Percentiles rank a stretch among this genome's conserved stretches.
phyloP scores from a whole-genome alignment of 2,329 filamentous ascomycete species.

The Xylariaceae sp. region DNA sequence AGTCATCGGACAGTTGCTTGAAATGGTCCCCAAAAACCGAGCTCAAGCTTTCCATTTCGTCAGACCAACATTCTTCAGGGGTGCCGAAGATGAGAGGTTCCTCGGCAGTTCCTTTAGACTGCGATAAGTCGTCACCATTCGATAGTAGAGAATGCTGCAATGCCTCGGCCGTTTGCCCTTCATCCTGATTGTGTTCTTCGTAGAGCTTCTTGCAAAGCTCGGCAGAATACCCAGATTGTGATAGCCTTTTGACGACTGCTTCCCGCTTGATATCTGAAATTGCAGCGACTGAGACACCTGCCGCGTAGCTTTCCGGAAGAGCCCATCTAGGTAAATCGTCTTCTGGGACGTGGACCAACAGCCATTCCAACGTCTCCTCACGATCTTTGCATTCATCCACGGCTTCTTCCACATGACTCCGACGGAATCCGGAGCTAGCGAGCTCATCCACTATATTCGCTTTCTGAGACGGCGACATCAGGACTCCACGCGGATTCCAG shows the following conservation, averaged over 20 bases:
- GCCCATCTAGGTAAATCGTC: constrained; percentile 93
- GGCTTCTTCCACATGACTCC: constrained; percentile 84
- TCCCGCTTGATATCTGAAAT: constrained; percentile 71
- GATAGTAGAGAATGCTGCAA: constrained; percentile 65
- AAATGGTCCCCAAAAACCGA: constrained; percentile 79
- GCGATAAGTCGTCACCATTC: constrained; percentile 34
- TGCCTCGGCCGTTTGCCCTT: constrained; percentile 70
- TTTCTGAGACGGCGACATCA: constrained; percentile 54
- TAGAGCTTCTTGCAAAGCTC: constrained; percentile 78
- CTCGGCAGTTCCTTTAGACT: constrained; percentile 32
- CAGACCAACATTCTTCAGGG: constrained; percentile 67
- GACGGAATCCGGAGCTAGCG: constrained; percentile 74
- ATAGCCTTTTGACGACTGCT: constrained; percentile 72
- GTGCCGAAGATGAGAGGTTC: constrained; percentile 45
- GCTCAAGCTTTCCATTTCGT: constrained; percentile 77
- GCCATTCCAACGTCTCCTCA: constrained; percentile 91
- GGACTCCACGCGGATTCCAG: constrained; percentile 79
- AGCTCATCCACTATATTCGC: constrained; percentile 65
- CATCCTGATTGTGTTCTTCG: constrained; percentile 64
- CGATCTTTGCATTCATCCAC: constrained; percentile 80
- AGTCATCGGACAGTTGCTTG: constrained; percentile 50
- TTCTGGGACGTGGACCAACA: constrained; percentile 93
- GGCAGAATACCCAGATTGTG: constrained; percentile 74
- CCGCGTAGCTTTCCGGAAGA: constrained; percentile 84
- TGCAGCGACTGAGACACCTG: constrained; percentile 79